Percentiles rank a stretch among this genome's conserved stretches.
These are phyloP conservation scores for Trypanosoma congolense DNA, from an alignment of 208 protist species.

Conservation along the genomic window DNA sequence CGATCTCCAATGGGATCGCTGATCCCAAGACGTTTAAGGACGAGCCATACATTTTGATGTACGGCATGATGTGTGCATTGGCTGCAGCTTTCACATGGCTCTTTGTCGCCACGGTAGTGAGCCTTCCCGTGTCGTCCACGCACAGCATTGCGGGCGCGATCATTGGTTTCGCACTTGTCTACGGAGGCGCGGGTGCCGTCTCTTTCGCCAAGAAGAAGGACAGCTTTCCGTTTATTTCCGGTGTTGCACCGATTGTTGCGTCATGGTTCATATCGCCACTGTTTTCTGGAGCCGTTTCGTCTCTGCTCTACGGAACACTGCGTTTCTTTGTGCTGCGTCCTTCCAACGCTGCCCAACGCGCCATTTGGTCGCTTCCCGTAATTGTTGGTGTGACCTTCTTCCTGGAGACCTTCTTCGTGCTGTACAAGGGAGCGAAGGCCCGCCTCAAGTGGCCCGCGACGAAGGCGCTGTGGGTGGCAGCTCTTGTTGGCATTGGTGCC, in stretches of 20 bases:
- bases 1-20: conserved; percentile 72
- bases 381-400: conserved; percentile 71
- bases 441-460: conserved; percentile 48
- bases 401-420: conserved; percentile 74
- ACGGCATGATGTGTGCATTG: conserved; percentile 72
- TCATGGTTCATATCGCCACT: conserved; percentile 82
- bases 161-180: conserved; percentile 78
- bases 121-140: conserved; percentile 68
- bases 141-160: conserved; percentile 80
- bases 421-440: conserved; percentile 65
- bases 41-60: conserved; percentile 78
- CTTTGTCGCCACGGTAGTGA: conserved; percentile 49
- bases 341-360: conserved; percentile 43
- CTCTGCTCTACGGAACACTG: conserved; percentile 49
- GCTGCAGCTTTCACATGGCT: conserved; percentile 70
- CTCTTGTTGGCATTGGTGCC: conserved; percentile 38
- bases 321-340: conserved; percentile 50
- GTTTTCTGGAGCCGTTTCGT: conserved; percentile 52
- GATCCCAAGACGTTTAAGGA: conserved; percentile 42
- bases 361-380: conserved; percentile 53
- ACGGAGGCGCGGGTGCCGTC: conserved; percentile 48
- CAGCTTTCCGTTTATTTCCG: conserved; percentile 68
- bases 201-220: conserved; percentile 48
- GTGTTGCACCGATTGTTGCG: conserved; percentile 64
- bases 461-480: conserved; percentile 51